Evolutionary conservation across 805 yeast genomes (phyloP).

Genomic region (Cephaloascus albidus): DNA sequence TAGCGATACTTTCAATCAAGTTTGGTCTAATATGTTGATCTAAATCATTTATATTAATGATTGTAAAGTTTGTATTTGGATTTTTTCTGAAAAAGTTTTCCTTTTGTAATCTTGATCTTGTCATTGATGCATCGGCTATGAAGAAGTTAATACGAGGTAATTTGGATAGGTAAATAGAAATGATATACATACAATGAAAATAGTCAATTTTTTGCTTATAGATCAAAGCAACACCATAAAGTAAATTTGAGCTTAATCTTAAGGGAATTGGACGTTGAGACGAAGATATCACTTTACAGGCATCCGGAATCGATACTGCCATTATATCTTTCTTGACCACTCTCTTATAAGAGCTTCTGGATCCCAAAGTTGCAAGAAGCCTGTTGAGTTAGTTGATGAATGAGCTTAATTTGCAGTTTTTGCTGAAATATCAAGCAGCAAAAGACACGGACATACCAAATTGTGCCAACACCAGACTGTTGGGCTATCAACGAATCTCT

Average conservation of each 20-base stretch:
- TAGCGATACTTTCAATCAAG: not conserved
- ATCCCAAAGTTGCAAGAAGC: conserved; percentile 32
- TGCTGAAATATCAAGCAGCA: too few species aligned
- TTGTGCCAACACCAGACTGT: conserved; percentile 10
- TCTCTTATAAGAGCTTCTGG: conserved; percentile 15
- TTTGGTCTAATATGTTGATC: not conserved
- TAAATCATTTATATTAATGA: too few species aligned
- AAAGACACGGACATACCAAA: conserved; percentile 19
- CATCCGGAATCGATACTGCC: conserved; percentile 28
- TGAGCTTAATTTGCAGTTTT: too few species aligned
- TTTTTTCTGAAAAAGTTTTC: conserved; percentile 1
- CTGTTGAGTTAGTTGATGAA: too few species aligned
- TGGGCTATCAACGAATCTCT: not conserved
- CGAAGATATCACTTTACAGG: conserved; percentile 21
- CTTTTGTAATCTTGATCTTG: conserved; percentile 3
- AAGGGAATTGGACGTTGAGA: conserved; percentile 11
- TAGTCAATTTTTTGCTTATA: conserved; percentile 40
- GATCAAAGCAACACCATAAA: conserved; percentile 39
- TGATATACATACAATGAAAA: conserved; percentile 13
- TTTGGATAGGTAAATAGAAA: not conserved
- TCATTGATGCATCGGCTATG: conserved; percentile 3
- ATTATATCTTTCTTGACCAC: conserved; percentile 20
- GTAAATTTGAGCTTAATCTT: conserved; percentile 29
- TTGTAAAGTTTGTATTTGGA: too few species aligned
- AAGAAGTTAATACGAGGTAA: not conserved